phyloP scores from a whole-genome alignment of 2,329 filamentous ascomycete species.

The Fusarium lateritium region DNA sequence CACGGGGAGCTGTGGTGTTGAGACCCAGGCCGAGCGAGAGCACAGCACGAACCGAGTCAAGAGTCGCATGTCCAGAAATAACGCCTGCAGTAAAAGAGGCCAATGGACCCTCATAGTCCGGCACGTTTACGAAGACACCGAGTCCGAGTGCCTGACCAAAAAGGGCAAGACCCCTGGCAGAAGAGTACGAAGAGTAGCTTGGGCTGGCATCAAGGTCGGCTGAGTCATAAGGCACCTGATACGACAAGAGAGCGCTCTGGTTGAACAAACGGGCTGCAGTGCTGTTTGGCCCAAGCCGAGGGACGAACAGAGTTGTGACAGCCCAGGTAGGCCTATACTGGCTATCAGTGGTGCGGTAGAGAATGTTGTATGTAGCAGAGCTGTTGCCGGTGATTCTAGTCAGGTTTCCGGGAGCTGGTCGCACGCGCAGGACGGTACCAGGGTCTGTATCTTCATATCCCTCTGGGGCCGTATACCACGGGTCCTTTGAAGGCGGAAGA shows the following conservation, averaged over 20 bases:
- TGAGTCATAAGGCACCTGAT: slow-evolving; percentile 45
- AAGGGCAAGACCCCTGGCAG: not conserved
- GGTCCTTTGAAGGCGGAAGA: slow-evolving; percentile 43
- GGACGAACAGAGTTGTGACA: slow-evolving; percentile 44
- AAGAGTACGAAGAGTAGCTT: slow-evolving; percentile 35
- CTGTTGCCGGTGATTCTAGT: slow-evolving; percentile 38
- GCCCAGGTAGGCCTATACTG: slow-evolving; percentile 45
- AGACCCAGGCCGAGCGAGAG: slow-evolving; percentile 54
- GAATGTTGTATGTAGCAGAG: slow-evolving; percentile 44
- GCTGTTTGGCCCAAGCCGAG: slow-evolving; percentile 36
- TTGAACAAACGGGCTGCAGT: slow-evolving; percentile 24
- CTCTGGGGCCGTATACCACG: slow-evolving; percentile 45
- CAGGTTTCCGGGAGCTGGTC: slow-evolving; percentile 43
- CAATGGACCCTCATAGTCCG: slow-evolving; percentile 62
- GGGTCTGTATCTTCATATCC: slow-evolving; percentile 39
- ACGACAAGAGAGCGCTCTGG: slow-evolving; percentile 41
- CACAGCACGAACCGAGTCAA: slow-evolving; percentile 63
- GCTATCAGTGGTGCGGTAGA: slow-evolving; percentile 48
- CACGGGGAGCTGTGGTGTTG: slow-evolving; percentile 37
- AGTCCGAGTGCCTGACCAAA: slow-evolving; percentile 31
- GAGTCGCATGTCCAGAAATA: slow-evolving; percentile 60
- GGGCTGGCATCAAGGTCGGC: slow-evolving; percentile 44
- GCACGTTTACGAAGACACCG: slow-evolving; percentile 56
- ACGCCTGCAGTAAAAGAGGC: slow-evolving; percentile 61
- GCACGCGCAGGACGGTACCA: slow-evolving; percentile 44